Evolutionary conservation across 305 asterid species (phyloP), one percentile per base, ranked within the genome.

Genomic region (Ajuga reptans): DNA sequence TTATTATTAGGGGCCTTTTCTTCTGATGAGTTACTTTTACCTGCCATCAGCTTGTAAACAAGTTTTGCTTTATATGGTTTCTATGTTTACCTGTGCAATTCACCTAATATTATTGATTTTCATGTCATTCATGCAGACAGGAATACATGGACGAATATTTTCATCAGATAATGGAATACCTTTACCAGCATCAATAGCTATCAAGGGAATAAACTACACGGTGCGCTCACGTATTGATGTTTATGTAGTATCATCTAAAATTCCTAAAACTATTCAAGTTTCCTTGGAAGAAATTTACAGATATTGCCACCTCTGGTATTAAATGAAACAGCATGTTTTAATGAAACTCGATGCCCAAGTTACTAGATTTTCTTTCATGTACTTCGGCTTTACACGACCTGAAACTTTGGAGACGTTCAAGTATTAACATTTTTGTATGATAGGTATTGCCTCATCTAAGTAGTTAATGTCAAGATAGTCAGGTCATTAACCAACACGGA

Each of bases 101-200:
- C 68, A 50, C 63, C 63, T 68, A 58, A 65, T 27, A 36, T 68
- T 34, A 54, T 58, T 56, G 73, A 56, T 36, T 57, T 57, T 11
- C 57, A 33, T 75, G 59, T 57, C 34, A 61, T 77, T 66, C 71
- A 50, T 69, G 52, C 82, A 92, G 98, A 81, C 92, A 37, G 97
- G 98, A 79, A 72, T 92, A 68, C 97, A 90, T 57, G 98, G 98
- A 65, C 82, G 85, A 73, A 68, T 87, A 60, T 79, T 81, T 77
- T 90, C 98, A 73, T 87, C 97, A 24, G 87, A 88, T 75, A 66
- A 61, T 63, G 93, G 97, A 71, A 84, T 73, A 75, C 95, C 91
- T 71, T 81, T 92, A 75, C 87, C 96, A 39, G 98, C 98, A 17
- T 75, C 84, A 63, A 80, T 92, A 72, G 72, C 87, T 71, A 78